Evolutionary conservation across 768 basidiomycete genomes (phyloP), one percentile per base, ranked within the genome.

Genomic region (Boletus subparvulus): DNA sequence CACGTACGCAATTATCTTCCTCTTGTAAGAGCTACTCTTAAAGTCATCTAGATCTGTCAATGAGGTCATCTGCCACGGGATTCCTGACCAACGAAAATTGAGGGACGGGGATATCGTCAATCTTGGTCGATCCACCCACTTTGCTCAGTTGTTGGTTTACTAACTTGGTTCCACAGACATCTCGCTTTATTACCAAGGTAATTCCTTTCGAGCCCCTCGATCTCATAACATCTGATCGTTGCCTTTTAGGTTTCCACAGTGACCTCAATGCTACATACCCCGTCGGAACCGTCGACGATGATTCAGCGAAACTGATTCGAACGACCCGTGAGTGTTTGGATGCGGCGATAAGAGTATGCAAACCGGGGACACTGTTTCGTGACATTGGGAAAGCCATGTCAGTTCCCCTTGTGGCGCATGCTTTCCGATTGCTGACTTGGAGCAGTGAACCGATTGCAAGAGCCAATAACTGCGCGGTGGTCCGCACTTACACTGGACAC

Each of bases 1-100:
- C 89, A 94, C 90, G 86, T 93, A 77, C 63, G 92, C 44, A 28
- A 81, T 36, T 45, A 42, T 40, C 50, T 42, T 28, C 46, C 42
- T 49, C 30, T 47, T 46, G 50, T 33, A 47, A 54, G 47, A 36
- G 19, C 35, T 50, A 33, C 40, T 41, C 48, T 13, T 17, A 52
- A 61, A 51, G 36, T 39, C 17, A 44, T 62, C 32, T 50, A 91
- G 92, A 21, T 94, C 93, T 41, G 75, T 98, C 24, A 99, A 99
- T 71, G 96, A 98, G 73, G 89, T 83, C 49, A 95, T 99, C 65
- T 98, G 97, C 72, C 97, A 99, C 71, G 97, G 96, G 54, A 95
- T 96, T 59, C 94, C 95, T 37, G 93, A 96, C 75, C 80, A 88
- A 67, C 77, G 90, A 59, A 87, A 85, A 65, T 73, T 94, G 61